These are phyloP conservation scores for Staphylotrichum tortipilum DNA, from an alignment of 495 filamentous ascomycete species.

Conservation along the genomic window DNA sequence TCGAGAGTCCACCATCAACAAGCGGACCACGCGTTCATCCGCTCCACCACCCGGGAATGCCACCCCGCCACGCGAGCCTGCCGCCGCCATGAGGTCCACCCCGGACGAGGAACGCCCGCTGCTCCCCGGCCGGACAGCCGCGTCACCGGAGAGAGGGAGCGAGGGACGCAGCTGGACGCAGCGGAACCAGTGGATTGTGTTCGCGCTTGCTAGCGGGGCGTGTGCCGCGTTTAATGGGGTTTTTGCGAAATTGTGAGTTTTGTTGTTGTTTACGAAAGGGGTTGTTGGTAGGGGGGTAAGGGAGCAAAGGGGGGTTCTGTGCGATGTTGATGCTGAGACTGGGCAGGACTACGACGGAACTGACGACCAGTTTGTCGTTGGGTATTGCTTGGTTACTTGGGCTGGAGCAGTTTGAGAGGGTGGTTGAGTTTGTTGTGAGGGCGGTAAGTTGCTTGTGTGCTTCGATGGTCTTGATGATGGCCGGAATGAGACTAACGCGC, in stretches of 20 bases:
- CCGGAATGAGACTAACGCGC: conserved; percentile 7
- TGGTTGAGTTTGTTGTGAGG: conserved; percentile 59
- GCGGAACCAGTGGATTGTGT: conserved; percentile 62
- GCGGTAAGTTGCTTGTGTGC: conserved; percentile 45
- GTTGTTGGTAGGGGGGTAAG: neutral
- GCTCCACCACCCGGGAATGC: too few species aligned
- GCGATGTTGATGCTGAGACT: neutral
- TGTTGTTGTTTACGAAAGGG: neutral
- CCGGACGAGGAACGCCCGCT: conserved; percentile 19
- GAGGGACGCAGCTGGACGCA: conserved; percentile 21
- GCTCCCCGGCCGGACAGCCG: conserved; percentile 1
- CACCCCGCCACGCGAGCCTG: too few species aligned
- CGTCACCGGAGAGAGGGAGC: conserved; percentile 4
- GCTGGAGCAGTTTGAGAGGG: conserved; percentile 38
- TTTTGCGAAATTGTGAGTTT: conserved; percentile 83
- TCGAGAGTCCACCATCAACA: too few species aligned
- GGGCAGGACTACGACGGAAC: conserved; percentile 69
- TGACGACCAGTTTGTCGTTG: conserved; percentile 63
- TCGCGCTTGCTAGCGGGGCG: conserved; percentile 75
- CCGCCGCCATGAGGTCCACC: too few species aligned
- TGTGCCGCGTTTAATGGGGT: conserved; percentile 93
- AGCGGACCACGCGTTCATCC: too few species aligned
- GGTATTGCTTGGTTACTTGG: conserved; percentile 55
- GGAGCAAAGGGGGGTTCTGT: too few species aligned
- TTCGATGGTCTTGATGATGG: neutral